Percentiles rank a stretch among this genome's conserved stretches.
phyloP scores from a whole-genome alignment of 2,329 filamentous ascomycete genomes.

The Kalaharituber pfeilii region DNA sequence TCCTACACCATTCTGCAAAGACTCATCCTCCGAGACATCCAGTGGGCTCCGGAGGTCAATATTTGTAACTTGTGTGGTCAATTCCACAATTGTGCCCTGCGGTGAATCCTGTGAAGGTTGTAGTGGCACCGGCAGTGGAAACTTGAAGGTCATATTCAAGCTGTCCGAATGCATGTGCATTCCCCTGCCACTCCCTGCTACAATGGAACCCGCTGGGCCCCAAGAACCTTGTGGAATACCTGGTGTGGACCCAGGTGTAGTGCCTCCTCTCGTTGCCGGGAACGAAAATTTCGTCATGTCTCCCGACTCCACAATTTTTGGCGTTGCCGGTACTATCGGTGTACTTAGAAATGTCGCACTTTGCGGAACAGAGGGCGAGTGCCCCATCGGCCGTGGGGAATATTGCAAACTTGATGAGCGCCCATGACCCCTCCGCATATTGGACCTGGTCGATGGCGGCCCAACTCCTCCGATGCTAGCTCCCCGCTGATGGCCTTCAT shows the following conservation, averaged over 20 bases:
- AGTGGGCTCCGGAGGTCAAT: constrained; percentile 25
- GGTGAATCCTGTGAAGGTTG: constrained; percentile 19
- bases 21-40: constrained; percentile 28
- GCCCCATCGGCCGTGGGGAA: neutral
- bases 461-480: neutral
- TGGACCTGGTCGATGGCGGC: constrained; percentile 5
- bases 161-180: constrained; percentile 29
- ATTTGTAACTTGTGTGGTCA: constrained; percentile 1
- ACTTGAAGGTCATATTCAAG: constrained; percentile 38
- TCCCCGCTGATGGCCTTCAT: constrained; percentile 2
- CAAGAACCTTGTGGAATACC: neutral
- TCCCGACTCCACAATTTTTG: constrained; percentile 8
- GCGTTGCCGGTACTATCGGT: constrained; percentile 8
- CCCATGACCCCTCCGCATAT: constrained; percentile 12
- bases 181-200: constrained; percentile 27
- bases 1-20: constrained; percentile 19
- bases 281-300: constrained; percentile 14
- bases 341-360: neutral
- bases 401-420: constrained; percentile 16
- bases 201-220: constrained; percentile 13
- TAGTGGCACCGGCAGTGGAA: constrained; percentile 30
- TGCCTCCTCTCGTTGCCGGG: constrained; percentile 1
- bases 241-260: neutral
- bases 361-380: neutral
- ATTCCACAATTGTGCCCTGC: constrained; percentile 5